A percentile compares a stretch with the other conserved stretches of the same genome.
Evolutionary conservation across 495 filamentous ascomycete species (phyloP).

Genomic region (Arthonia radiata): DNA sequence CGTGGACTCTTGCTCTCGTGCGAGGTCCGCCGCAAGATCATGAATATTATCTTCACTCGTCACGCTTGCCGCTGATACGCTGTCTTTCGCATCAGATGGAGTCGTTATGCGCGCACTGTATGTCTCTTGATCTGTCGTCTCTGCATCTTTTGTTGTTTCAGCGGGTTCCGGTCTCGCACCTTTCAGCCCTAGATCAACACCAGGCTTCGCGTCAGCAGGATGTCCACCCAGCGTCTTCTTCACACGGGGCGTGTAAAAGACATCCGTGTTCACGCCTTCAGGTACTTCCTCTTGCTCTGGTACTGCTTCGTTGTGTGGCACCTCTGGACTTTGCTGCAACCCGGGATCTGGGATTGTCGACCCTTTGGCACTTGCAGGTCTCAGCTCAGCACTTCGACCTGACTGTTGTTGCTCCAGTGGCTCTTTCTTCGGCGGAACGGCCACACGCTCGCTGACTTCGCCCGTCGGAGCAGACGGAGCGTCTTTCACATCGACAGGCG

Average conservation of each 20-base stretch:
- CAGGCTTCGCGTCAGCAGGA: constrained; percentile 4
- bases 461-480: too few species aligned
- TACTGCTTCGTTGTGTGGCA: constrained; percentile 7
- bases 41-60: constrained; percentile 9
- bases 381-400: constrained; percentile 19
- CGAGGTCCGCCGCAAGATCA: constrained; percentile 13
- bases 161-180: constrained; percentile 9
- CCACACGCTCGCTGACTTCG: constrained; percentile 9
- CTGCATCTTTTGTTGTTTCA: constrained; percentile 10
- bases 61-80: constrained; percentile 1
- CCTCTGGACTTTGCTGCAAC: too few species aligned
- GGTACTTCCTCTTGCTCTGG: constrained; percentile 20
- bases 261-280: constrained; percentile 31
- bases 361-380: too few species aligned
- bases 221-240: constrained; percentile 24
- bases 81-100: constrained; percentile 3
- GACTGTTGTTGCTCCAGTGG: constrained; percentile 10
- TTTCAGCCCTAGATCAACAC: constrained; percentile 7
- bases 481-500: too few species aligned
- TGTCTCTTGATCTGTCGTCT: constrained; percentile 16
- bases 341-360: too few species aligned
- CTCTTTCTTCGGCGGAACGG: constrained; percentile 7
- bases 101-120: constrained; percentile 15
- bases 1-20: constrained; percentile 8
- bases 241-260: constrained; percentile 36